A percentile compares a stretch with the other conserved stretches of the same genome.
Evolutionary conservation across 148 eudicot species (phyloP).

Genomic region (Persicaria maculosa): DNA sequence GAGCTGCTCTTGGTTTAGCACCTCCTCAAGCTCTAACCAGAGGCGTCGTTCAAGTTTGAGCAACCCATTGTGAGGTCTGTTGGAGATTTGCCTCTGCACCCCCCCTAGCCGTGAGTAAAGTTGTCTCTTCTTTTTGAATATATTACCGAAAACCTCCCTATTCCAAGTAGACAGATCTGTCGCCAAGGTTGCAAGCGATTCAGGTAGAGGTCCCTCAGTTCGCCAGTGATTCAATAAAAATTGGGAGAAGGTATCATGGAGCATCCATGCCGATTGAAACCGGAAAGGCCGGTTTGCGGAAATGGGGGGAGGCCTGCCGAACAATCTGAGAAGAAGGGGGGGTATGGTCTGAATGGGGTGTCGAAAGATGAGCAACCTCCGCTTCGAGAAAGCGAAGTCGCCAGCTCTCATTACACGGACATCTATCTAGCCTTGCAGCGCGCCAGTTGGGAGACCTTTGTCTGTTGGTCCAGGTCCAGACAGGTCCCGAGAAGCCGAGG

Average conservation of each 20-base stretch:
- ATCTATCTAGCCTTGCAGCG: neutral
- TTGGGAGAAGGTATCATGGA: neutral
- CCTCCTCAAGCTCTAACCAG: no score
- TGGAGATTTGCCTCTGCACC: neutral
- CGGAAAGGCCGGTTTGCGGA: neutral
- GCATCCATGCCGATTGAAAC: neutral
- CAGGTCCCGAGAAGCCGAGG: neutral
- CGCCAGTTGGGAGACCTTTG: neutral
- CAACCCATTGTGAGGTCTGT: neutral
- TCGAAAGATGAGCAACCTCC: neutral
- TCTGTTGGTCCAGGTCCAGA: no score
- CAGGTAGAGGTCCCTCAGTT: neutral
- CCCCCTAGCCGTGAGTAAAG: neutral
- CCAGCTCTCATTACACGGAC: neutral
- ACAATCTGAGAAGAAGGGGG: neutral
- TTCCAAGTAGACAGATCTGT: neutral
- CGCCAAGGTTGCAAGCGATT: neutral
- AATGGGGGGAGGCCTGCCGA: accelerated
- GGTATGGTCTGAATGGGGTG: neutral
- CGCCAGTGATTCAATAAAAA: neutral
- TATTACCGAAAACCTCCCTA: neutral
- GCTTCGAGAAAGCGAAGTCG: neutral
- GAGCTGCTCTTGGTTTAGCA: no score
- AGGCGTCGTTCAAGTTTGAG: neutral
- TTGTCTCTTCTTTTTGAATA: neutral